Conservation (phyloP, 2,329 filamentous ascomycete species). For the Ramichloridium luteum region DNA sequence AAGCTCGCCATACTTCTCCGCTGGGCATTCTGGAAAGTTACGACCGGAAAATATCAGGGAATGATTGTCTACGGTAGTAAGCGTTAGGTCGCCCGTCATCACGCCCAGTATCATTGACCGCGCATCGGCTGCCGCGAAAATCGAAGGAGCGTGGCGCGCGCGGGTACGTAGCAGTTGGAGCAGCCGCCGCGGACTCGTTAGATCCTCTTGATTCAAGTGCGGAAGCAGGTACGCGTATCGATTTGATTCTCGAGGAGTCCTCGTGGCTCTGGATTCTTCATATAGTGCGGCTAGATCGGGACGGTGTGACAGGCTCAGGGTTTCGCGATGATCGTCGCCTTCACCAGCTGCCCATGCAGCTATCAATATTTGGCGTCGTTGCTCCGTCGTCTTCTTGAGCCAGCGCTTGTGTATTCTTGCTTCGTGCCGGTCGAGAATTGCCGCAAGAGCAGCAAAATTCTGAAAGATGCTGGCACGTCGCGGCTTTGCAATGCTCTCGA, state of each 20-base stretch:
- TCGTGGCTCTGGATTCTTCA: background rate
- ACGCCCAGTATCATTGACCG: background rate
- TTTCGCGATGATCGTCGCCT: too few relatives aligned
- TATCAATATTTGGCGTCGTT: slow-evolving; percentile 5
- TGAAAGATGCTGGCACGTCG: too few relatives aligned
- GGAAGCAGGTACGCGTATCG: background rate
- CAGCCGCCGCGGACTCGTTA: slow-evolving; percentile 1
- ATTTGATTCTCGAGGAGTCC: background rate
- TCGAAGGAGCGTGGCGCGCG: slow-evolving; percentile 1
- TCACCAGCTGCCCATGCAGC: slow-evolving; percentile 6
- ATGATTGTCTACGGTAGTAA: background rate
- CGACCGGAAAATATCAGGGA: slow-evolving; percentile 4
- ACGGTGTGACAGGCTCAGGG: slow-evolving; percentile 2
- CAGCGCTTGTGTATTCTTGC: slow-evolving; percentile 8
- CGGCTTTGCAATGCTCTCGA: too few relatives aligned
- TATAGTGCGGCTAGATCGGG: slow-evolving; percentile 4
- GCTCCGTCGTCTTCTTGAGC: slow-evolving; percentile 8
- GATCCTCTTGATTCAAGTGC: background rate
- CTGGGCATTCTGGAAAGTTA: slow-evolving; percentile 1
- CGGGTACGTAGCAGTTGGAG: slow-evolving; percentile 6
- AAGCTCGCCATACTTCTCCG: slow-evolving; percentile 3
- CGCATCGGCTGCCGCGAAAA: slow-evolving; percentile 7
- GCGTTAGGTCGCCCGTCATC: background rate
- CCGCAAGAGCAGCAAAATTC: too few relatives aligned
- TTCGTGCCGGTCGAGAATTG: too few relatives aligned